Base-by-base conservation (phyloP, 2,329 filamentous ascomycete species). In the Colletotrichum phormii region DNA sequence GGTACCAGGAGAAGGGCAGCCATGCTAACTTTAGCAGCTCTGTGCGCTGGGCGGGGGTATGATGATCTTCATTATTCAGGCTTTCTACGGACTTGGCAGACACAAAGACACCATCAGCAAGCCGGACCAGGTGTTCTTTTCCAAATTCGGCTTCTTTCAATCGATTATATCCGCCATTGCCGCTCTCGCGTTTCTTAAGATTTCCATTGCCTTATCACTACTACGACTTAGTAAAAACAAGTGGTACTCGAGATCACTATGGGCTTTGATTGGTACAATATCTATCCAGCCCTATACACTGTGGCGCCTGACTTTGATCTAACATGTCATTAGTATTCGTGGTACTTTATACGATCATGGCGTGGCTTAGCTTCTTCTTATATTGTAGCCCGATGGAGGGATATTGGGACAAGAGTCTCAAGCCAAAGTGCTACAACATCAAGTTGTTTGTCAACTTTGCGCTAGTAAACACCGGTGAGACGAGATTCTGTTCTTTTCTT, bases 41-140 rank as follows among this genome's bases (percentile, higher is more conserved):
- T 80, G 78, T 58, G 76, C 80, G 22, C 51, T 67, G 13, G 63
- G 79, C 5, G 78, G 73, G 18, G 81, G 80, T 11, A 79, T 75
- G 74, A 72, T 76, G 9, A 75, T 77, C 70, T 87, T 88, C 71
- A 77, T 85, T 7, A 78, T 83, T 18, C 83, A 88, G 75, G 79
- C 80, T 1, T 75, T 82, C 5, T 79, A 86, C 70, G 88, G 87
- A 3, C 77, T 89, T 8, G 88, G 88, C 9, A 82, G 80, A 61
- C 86, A 88, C 73, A 77, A 79, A 11, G 72, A 79, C 4, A 82
- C 82, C 3, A 79, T 88, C 46, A 73, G 79, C 3, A 66, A 69
- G 1, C 33, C 75, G 1, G 82, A 84, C 57, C 79, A 81, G 15
- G 75, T 76, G 18, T 75, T 77, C 2, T 84, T 86, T 64, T 75